Base-by-base conservation (phyloP, 768 basidiomycete species). In the Boletus pseudo-olivaceus region DNA sequence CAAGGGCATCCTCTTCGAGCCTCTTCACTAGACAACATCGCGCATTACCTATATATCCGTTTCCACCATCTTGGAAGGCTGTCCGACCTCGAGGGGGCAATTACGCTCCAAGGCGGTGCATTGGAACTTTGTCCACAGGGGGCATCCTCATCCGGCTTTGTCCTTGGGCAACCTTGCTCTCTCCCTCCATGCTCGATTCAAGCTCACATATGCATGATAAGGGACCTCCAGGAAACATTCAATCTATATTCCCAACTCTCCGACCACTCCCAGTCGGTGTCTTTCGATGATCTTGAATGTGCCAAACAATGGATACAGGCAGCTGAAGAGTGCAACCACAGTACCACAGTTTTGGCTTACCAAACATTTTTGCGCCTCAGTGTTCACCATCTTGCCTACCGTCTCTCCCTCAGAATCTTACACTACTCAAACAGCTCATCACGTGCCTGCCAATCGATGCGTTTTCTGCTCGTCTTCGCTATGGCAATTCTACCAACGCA, bases 391-490 rank as follows among this genome's bases (percentile, higher is more conserved):
- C 4, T 23, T 23, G 23, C 23, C 23, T 23, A 23, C 23, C 23
- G 23, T 23, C 23, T 27, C 40, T 56, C 3, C 53, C 50, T 14
- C 49, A 39, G 15, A 47, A 53, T 38, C 43, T 54, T 27, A n/a
- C 44, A 4, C 5, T 35, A 8, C 47, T 53, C 32, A 61, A 46
- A 19, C 3, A 44, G 7, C 14, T 42, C 29, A 49, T 27, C 19
- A 19, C 41, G 27, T 49, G 56, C 3, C 40, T 53, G 5, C 23
- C 53, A 9, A 39, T 49, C 1, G 62, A 64, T 41, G 45, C 44
- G 8, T 58, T 55, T 32, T 58, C 57, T 0, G 46, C 55, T 10
- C 60, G 59, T 37, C 62, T 67, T 27, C 58, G 50, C 1, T 17
- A 43, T 12, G 49, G 48, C 5, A 29, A 57, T 33, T 52, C 41